Percentiles rank a stretch among this genome's conserved stretches.
These are phyloP conservation scores for Irineochytrium annulatum DNA, from an alignment of 192 early-diverging fungal genomes.

Conservation along the genomic window DNA sequence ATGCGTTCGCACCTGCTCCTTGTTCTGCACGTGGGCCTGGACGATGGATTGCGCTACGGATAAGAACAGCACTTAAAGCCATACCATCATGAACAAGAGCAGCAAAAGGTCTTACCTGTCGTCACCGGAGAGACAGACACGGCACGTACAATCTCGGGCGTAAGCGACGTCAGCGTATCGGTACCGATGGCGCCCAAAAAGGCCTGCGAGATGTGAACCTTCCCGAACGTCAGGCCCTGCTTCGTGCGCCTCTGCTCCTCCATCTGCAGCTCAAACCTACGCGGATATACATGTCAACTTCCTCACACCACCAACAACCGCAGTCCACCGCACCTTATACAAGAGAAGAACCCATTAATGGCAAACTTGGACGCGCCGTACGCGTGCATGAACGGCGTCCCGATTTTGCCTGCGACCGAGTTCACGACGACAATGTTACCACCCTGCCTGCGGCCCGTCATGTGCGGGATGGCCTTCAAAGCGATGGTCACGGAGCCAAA, in stretches of 20 bases:
- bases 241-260: neutral
- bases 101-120: conserved; percentile 1
- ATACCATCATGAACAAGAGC: neutral
- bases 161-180: neutral
- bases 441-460: neutral
- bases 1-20: too few species aligned
- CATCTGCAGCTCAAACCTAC: conserved; percentile 62
- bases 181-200: conserved; percentile 12
- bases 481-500: conserved; percentile 12
- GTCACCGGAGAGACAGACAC: conserved; percentile 6
- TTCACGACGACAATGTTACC: conserved; percentile 57
- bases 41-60: too few species aligned
- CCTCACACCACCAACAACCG: too few species aligned
- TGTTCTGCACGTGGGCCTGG: too few species aligned
- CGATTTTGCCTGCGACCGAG: conserved; percentile 66
- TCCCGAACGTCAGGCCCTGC: neutral
- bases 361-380: conserved; percentile 77
- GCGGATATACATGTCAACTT: too few species aligned
- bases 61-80: neutral
- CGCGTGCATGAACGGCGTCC: conserved; percentile 64
- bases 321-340: too few species aligned
- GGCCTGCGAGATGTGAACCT: neutral
- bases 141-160: neutral
- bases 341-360: conserved; percentile 72
- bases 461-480: conserved; percentile 1